Evolutionary conservation across 331 rosid species (phyloP).

Genomic region (Arachis monticola): DNA sequence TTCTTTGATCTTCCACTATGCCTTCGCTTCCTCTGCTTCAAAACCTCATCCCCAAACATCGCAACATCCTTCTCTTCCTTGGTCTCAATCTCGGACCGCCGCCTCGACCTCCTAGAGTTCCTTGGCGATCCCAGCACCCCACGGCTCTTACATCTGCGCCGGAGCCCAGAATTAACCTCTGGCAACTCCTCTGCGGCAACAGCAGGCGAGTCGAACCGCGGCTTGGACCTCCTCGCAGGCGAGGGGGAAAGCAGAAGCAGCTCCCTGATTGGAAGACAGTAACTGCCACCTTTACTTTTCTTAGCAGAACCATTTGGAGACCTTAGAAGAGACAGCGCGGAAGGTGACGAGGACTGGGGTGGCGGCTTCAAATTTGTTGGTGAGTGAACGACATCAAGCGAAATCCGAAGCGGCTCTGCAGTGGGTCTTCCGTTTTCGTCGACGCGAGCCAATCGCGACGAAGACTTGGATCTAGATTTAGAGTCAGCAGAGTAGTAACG

Average conservation of each 20-base stretch:
- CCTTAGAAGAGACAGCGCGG: conserved; percentile 38
- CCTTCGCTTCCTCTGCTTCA: conserved; percentile 59
- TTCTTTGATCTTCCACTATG: conserved; percentile 63
- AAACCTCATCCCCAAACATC: conserved; percentile 56
- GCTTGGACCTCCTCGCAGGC: conserved; percentile 51
- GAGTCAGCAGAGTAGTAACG: conserved; percentile 15
- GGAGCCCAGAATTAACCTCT: conserved; percentile 43
- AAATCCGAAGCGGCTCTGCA: conserved; percentile 45
- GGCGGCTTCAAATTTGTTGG: conserved; percentile 33
- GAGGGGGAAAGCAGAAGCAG: conserved; percentile 58
- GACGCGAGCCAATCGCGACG: conserved; percentile 32
- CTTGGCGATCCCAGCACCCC: conserved; percentile 69
- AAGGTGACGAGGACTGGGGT: conserved; percentile 23
- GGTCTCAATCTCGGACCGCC: conserved; percentile 53
- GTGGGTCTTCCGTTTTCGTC: conserved; percentile 20
- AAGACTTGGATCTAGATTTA: conserved; percentile 16
- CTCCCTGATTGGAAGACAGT: conserved; percentile 34
- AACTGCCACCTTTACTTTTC: background rate
- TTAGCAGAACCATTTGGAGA: conserved; percentile 20
- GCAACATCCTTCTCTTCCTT: conserved; percentile 64
- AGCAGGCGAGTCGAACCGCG: conserved; percentile 57
- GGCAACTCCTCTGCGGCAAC: conserved; percentile 52
- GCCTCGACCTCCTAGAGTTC: conserved; percentile 62
- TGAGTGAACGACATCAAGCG: conserved; percentile 31
- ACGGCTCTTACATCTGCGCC: conserved; percentile 60